These are phyloP conservation scores for Bryoglossum gracile DNA, from an alignment of 495 filamentous ascomycete species.

Conservation along the genomic window DNA sequence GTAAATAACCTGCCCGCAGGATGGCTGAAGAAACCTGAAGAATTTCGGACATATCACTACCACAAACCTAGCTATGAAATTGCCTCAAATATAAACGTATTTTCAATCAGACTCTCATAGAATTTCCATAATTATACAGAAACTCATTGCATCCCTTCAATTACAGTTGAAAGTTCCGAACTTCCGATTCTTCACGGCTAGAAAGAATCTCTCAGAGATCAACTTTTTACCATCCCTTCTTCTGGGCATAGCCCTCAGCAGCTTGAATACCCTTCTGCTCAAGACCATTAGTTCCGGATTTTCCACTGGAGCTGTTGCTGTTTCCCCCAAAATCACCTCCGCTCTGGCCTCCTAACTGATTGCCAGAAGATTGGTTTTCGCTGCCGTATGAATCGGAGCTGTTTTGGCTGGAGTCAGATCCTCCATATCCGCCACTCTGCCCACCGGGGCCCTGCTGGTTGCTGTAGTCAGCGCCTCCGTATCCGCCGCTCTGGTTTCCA, in stretches of 20 bases:
- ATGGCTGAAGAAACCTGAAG: no score
- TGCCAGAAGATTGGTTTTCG: neutral
- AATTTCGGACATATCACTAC: no score
- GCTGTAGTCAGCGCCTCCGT: neutral
- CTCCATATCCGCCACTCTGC: constrained; percentile 2
- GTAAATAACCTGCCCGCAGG: no score
- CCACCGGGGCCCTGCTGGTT: neutral
- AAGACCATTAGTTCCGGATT: neutral
- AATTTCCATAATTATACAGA: no score
- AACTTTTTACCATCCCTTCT: constrained; percentile 1
- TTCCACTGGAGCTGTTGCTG: neutral
- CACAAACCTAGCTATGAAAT: no score
- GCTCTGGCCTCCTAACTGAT: neutral
- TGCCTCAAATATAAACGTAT: no score
- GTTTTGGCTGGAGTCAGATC: neutral
- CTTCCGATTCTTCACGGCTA: neutral
- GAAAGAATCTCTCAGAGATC: neutral
- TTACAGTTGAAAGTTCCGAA: neutral
- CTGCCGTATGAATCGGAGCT: neutral
- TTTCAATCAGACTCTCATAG: no score
- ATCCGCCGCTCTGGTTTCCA: neutral
- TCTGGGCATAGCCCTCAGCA: constrained; percentile 1
- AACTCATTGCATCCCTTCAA: no score
- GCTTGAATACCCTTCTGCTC: constrained; percentile 7
- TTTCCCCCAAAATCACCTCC: no score